Percentiles rank a stretch among this genome's conserved stretches.
These are phyloP conservation scores for Coemansia sp. DNA, from an alignment of 192 early-diverging fungal species.

Conservation along the genomic window DNA sequence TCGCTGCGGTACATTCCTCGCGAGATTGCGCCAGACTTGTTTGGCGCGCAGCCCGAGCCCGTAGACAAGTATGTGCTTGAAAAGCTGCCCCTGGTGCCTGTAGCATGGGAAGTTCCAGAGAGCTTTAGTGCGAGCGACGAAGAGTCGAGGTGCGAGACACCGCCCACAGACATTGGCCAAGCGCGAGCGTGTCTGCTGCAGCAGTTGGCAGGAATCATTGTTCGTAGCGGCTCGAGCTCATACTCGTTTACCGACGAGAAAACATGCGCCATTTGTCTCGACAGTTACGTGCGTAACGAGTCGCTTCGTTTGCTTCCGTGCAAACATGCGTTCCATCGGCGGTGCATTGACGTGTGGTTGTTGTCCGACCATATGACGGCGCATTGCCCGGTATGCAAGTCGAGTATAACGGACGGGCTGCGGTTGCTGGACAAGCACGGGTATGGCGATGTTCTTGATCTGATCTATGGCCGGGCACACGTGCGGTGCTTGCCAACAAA, in stretches of 20 bases:
- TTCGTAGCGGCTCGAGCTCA: slow-evolving; percentile 25
- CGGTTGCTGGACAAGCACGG: slow-evolving; percentile 32
- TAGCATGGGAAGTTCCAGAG: slow-evolving; percentile 26
- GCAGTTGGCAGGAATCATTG: slow-evolving; percentile 42
- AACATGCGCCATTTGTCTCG: slow-evolving; percentile 75
- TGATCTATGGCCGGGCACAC: slow-evolving; percentile 1
- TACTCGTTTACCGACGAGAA: slow-evolving; percentile 60
- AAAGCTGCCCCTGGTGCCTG: slow-evolving; percentile 35
- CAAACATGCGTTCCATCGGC: slow-evolving; percentile 76
- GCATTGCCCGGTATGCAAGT: slow-evolving; percentile 77
- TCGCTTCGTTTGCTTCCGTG: slow-evolving; percentile 68
- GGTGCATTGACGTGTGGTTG: slow-evolving; percentile 79
- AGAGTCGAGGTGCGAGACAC: slow-evolving; percentile 33
- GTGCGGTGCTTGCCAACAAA: background rate
- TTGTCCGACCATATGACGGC: slow-evolving; percentile 64
- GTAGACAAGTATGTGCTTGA: slow-evolving; percentile 28
- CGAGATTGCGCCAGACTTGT: slow-evolving; percentile 36
- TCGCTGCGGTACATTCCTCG: slow-evolving; percentile 40
- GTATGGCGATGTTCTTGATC: slow-evolving; percentile 27
- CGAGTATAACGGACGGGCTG: slow-evolving; percentile 48
- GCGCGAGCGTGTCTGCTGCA: slow-evolving; percentile 23
- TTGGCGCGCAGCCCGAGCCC: slow-evolving; percentile 31
- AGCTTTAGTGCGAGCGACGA: slow-evolving; percentile 12
- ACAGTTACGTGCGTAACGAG: slow-evolving; percentile 66
- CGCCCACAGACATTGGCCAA: slow-evolving; percentile 6